These are phyloP conservation scores for Hygrophila difformis DNA, from an alignment of 257 asterid genomes.

Conservation along the genomic window DNA sequence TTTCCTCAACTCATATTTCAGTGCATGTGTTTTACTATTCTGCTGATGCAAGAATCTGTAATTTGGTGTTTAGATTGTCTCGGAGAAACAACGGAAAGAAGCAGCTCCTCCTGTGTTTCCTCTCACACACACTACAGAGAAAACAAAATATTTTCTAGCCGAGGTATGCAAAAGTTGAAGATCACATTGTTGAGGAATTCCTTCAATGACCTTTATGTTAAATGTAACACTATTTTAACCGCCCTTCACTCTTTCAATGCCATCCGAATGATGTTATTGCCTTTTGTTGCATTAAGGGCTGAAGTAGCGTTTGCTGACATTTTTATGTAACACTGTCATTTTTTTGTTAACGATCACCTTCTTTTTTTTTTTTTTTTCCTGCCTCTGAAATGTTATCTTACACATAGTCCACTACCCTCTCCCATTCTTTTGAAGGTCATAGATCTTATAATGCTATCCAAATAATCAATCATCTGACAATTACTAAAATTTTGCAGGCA, in stretches of 20 bases:
- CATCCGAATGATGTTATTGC: background rate
- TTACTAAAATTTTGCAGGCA: conserved; percentile 37
- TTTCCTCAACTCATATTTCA: conserved; percentile 15
- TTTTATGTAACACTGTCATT: too few species aligned
- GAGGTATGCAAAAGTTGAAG: conserved; percentile 73
- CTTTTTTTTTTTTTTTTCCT: background rate
- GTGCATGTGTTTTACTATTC: conserved; percentile 4
- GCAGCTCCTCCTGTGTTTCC: conserved; percentile 85
- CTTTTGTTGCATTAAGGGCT: too few species aligned
- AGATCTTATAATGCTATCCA: background rate
- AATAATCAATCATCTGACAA: too few species aligned
- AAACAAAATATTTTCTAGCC: conserved; percentile 80
- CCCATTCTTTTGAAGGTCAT: conserved; percentile 3
- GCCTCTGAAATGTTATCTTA: background rate
- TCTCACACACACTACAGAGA: conserved; percentile 44
- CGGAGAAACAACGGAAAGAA: conserved; percentile 94
- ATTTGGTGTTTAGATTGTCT: conserved; percentile 61
- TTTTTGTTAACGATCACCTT: conserved; percentile 1
- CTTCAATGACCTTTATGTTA: background rate
- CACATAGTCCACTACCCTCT: conserved; percentile 1
- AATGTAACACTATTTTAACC: too few species aligned
- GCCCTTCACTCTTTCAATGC: too few species aligned
- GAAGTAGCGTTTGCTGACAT: too few species aligned
- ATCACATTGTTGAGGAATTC: conserved; percentile 1
- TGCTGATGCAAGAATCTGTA: conserved; percentile 17